A percentile compares a stretch with the other conserved stretches of the same genome.
Conservation (phyloP, 2,329 filamentous ascomycete species). For the Pochonia chlamydosporia region DNA sequence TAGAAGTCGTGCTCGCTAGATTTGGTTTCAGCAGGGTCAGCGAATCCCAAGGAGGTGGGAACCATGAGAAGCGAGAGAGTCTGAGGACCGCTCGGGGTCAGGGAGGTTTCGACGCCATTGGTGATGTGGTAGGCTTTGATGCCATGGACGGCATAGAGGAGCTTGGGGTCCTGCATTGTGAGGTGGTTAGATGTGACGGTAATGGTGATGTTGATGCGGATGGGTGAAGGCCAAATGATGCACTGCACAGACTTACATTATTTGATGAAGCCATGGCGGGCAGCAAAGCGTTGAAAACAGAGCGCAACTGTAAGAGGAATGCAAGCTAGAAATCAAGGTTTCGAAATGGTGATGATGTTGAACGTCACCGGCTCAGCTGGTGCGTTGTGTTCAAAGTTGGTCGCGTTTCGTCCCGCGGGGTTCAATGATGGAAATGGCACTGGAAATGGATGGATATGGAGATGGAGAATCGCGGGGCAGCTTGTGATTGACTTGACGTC, state of each 20-base stretch:
- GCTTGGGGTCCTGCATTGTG: slow-evolving; percentile 47
- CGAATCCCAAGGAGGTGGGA: slow-evolving; percentile 73
- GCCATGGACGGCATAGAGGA: slow-evolving; percentile 69
- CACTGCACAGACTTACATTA: slow-evolving; percentile 20
- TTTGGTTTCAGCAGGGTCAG: slow-evolving; percentile 47
- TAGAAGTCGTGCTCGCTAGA: slow-evolving; percentile 85
- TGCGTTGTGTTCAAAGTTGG: not conserved
- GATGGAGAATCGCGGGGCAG: not conserved
- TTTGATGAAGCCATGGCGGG: slow-evolving; percentile 23
- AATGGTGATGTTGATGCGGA: not conserved
- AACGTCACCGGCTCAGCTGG: not conserved
- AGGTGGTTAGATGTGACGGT: not conserved
- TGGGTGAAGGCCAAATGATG: not conserved
- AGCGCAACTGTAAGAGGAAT: slow-evolving; percentile 5
- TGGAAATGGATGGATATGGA: too few relatives aligned
- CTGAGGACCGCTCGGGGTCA: slow-evolving; percentile 82
- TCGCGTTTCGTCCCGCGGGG: too few relatives aligned
- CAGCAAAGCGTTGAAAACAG: not conserved
- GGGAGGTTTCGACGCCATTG: slow-evolving; percentile 74
- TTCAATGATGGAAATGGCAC: too few relatives aligned
- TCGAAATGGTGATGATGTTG: slow-evolving; percentile 1
- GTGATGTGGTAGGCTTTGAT: slow-evolving; percentile 89
- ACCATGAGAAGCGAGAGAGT: slow-evolving; percentile 95
- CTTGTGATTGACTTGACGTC: not conserved
- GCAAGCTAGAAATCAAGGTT: slow-evolving; percentile 8